phyloP scores from a whole-genome alignment of 1,284 basidiomycete genomes.

The Cronartium quercuum region DNA sequence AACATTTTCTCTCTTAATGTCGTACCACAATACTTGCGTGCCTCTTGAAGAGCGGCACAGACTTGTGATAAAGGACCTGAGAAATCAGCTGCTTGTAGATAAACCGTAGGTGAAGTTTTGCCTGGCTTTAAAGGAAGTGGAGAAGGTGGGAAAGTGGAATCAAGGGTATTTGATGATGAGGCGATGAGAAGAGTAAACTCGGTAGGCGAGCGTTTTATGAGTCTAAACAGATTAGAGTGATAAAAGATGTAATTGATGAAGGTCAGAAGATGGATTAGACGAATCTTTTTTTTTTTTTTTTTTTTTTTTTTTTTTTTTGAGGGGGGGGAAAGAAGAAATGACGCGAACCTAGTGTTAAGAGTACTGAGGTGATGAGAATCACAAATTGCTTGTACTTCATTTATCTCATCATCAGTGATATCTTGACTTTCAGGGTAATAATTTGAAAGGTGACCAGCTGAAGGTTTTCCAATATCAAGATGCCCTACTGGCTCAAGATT shows the following conservation, averaged over 20 bases:
- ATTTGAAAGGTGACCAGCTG: constrained; percentile 67
- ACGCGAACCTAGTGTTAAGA: constrained; percentile 67
- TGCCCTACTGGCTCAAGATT: constrained; percentile 59
- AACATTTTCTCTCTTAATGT: constrained; percentile 67
- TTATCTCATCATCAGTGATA: constrained; percentile 66
- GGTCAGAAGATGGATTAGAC: not conserved
- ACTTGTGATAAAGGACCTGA: constrained; percentile 55
- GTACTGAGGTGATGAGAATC: constrained; percentile 67
- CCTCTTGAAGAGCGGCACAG: constrained; percentile 60
- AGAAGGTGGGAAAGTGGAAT: constrained; percentile 52
- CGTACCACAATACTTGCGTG: constrained; percentile 47
- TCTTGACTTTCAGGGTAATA: constrained; percentile 66
- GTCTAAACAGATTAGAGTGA: constrained; percentile 51
- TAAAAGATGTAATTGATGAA: not conserved
- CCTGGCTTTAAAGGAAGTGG: constrained; percentile 54
- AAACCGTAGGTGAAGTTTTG: constrained; percentile 57
- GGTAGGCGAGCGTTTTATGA: constrained; percentile 58
- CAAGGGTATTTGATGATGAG: constrained; percentile 52
- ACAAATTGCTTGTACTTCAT: constrained; percentile 63
- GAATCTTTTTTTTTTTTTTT: too few species aligned
- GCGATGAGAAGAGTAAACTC: constrained; percentile 67
- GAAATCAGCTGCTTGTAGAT: constrained; percentile 61
- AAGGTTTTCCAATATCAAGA: constrained; percentile 70
- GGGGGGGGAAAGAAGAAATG: not conserved
- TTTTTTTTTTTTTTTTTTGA: not conserved